These are phyloP conservation scores for Globisporangium polare DNA, from an alignment of 352 stramenopile genomes.

Conservation along the genomic window DNA sequence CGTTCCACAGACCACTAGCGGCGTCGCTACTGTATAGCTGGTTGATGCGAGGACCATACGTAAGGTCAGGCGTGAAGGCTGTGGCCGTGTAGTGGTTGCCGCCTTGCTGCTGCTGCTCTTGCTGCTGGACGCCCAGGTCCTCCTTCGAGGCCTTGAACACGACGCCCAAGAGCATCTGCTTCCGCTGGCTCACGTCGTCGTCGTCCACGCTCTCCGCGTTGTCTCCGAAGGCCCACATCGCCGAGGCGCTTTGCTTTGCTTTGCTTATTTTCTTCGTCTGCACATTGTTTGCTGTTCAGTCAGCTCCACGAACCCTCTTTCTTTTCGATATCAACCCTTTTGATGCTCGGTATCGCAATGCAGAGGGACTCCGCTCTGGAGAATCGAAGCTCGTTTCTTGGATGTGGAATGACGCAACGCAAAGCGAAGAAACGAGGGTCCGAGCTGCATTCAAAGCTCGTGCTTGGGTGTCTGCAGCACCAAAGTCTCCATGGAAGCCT, in stretches of 20 bases:
- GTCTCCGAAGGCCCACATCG: not conserved
- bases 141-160: not conserved
- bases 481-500: too few species aligned
- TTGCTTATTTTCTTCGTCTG: not conserved
- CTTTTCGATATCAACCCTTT: too few species aligned
- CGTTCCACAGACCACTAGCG: not conserved
- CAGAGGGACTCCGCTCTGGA: not conserved
- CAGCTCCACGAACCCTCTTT: too few species aligned
- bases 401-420: too few species aligned
- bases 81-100: too few species aligned
- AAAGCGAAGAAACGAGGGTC: too few species aligned
- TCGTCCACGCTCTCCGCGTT: not conserved
- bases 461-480: too few species aligned
- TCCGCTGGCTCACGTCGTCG: not conserved
- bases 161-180: not conserved
- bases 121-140: not conserved
- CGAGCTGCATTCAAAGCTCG: too few species aligned
- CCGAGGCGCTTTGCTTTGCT: not conserved
- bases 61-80: not conserved
- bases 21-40: not conserved
- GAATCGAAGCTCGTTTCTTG: not conserved
- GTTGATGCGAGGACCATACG: not conserved
- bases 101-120: not conserved
- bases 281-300: not conserved
- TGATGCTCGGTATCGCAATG: too few species aligned